Conservation (phyloP, 345 rosid species). For the Ailanthus altissimus region DNA sequence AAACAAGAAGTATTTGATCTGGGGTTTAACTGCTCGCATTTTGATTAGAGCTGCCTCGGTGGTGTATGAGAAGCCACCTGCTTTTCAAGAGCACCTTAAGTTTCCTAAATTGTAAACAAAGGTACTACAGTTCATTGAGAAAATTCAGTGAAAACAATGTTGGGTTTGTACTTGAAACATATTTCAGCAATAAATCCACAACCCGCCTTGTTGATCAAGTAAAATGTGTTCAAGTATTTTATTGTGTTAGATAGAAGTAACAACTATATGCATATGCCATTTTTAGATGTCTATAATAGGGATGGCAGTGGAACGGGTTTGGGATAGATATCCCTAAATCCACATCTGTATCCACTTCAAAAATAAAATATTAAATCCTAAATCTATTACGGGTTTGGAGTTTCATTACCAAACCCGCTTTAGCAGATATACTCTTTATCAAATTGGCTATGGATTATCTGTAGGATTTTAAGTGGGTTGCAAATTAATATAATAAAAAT, state of each 20-base stretch:
- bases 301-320: too few relatives aligned
- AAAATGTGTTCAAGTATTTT: neutral
- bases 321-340: conserved; percentile 4
- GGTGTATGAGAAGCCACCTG: conserved; percentile 56
- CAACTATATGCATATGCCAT: neutral
- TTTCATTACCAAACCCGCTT: too few relatives aligned
- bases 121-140: conserved; percentile 36
- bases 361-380: too few relatives aligned
- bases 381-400: too few relatives aligned
- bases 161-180: conserved; percentile 10
- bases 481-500: too few relatives aligned
- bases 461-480: too few relatives aligned
- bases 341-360: too few relatives aligned
- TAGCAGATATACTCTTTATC: too few relatives aligned
- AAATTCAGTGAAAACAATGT: neutral
- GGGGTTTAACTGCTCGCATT: conserved; percentile 74
- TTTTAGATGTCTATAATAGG: too few relatives aligned
- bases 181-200: conserved; percentile 17
- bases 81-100: conserved; percentile 58
- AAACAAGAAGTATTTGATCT: conserved; percentile 52
- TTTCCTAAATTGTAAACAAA: conserved; percentile 43
- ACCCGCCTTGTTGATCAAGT: neutral
- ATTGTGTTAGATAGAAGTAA: neutral
- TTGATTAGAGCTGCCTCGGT: conserved; percentile 73
- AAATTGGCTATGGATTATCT: too few relatives aligned